Conservation (phyloP, 2,329 filamentous ascomycete genomes). For the Diaporthe vexans region DNA sequence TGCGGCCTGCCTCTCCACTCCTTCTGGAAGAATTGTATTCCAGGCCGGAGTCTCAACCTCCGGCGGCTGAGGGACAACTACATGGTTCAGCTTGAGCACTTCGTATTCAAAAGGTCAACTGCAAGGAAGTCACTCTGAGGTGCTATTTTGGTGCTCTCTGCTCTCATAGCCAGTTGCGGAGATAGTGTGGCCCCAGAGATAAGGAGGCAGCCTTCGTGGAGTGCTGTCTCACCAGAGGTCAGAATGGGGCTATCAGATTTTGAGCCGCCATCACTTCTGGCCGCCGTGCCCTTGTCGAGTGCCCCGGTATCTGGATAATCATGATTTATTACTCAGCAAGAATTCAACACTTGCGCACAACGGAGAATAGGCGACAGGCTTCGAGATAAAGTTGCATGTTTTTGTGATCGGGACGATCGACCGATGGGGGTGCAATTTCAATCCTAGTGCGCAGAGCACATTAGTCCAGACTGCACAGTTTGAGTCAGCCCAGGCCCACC, state of each 20-base stretch:
- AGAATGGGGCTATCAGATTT: not conserved
- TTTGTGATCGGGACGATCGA: conserved; percentile 14
- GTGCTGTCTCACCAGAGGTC: not conserved
- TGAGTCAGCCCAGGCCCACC: conserved; percentile 30
- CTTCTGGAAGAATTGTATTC: not conserved
- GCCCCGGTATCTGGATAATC: not conserved
- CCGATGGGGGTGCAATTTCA: not conserved
- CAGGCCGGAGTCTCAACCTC: not conserved
- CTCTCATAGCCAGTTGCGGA: not conserved
- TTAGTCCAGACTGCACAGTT: not conserved
- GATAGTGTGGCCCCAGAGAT: not conserved
- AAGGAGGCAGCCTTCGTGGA: not conserved
- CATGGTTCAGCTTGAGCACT: not conserved
- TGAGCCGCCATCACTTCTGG: conserved; percentile 8
- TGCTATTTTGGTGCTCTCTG: not conserved
- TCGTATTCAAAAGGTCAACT: not conserved
- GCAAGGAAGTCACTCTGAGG: not conserved
- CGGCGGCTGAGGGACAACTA: not conserved
- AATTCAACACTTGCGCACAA: not conserved
- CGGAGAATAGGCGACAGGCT: conserved; percentile 9
- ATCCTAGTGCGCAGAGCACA: not conserved
- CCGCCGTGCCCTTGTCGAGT: not conserved
- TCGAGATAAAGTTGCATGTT: conserved; percentile 22
- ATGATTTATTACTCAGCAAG: conserved; percentile 8
- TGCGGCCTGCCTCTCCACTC: not conserved